phyloP scores from a whole-genome alignment of 768 basidiomycete genomes.

The Stropharia rugosoannulata region DNA sequence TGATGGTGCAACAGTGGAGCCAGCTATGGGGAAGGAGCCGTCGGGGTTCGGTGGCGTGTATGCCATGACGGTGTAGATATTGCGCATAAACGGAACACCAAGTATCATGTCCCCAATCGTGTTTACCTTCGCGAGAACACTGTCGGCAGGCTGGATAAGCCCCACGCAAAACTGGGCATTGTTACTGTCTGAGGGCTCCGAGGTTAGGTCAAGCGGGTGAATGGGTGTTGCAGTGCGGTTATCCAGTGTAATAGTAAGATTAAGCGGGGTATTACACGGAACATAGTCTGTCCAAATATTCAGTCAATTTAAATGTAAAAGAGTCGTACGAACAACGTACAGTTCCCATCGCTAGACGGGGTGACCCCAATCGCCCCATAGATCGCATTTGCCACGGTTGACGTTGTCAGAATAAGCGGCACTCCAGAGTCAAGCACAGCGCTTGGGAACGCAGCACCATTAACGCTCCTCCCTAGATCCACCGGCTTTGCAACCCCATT shows the following conservation, averaged over 20 bases:
- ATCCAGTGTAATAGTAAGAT: slow-evolving; percentile 66
- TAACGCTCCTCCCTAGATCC: slow-evolving; percentile 35
- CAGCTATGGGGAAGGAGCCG: slow-evolving; percentile 42
- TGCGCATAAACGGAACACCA: slow-evolving; percentile 77
- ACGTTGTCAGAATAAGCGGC: slow-evolving; percentile 63
- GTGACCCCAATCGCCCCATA: slow-evolving; percentile 71
- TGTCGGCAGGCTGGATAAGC: slow-evolving; percentile 60
- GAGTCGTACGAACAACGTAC: slow-evolving; percentile 38
- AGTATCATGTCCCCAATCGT: slow-evolving; percentile 69
- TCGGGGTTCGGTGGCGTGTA: slow-evolving; percentile 47
- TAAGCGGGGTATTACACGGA: slow-evolving; percentile 67
- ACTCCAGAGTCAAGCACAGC: slow-evolving; percentile 77
- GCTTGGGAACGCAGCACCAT: slow-evolving; percentile 47
- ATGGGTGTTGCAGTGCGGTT: slow-evolving; percentile 54
- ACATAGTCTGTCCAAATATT: slow-evolving; percentile 57
- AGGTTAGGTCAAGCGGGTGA: slow-evolving; percentile 75
- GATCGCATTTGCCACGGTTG: slow-evolving; percentile 65
- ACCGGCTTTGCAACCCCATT: slow-evolving; percentile 41
- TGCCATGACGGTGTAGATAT: slow-evolving; percentile 75
- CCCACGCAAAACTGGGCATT: slow-evolving; percentile 55
- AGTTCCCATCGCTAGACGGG: slow-evolving; percentile 60
- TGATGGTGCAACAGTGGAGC: background rate
- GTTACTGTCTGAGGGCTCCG: slow-evolving; percentile 41
- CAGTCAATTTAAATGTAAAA: background rate
- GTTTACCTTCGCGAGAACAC: slow-evolving; percentile 34